A percentile compares a stretch with the other conserved stretches of the same genome.
Evolutionary conservation across 1,139 yeast genomes (phyloP).

Genomic region (Lodderomyces beijingensis): DNA sequence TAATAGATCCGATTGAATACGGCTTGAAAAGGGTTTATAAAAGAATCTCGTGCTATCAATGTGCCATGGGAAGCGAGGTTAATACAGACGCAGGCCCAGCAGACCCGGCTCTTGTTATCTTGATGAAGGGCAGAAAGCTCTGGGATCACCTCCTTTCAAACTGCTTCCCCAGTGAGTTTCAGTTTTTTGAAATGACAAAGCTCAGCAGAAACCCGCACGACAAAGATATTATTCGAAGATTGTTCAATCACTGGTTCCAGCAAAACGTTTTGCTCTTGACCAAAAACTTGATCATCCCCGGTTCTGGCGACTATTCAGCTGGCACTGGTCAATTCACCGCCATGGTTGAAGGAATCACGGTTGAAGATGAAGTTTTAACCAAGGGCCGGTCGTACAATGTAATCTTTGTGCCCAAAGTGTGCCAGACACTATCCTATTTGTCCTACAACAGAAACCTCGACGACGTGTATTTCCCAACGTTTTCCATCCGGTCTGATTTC

Average conservation of each 20-base stretch:
- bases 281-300: constrained; percentile 10
- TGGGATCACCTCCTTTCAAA: constrained; percentile 14
- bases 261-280: constrained; percentile 13
- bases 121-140: constrained; percentile 17
- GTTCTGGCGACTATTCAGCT: constrained; percentile 6
- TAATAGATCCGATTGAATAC: constrained; percentile 15
- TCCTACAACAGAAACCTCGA: constrained; percentile 8
- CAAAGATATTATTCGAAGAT: constrained; percentile 6
- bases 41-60: constrained; percentile 14
- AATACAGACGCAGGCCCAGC: neutral
- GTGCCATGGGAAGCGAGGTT: constrained; percentile 11
- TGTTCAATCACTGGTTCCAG: constrained; percentile 16
- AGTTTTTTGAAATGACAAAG: constrained; percentile 11
- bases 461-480: constrained; percentile 16
- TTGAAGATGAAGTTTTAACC: constrained; percentile 10
- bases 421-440: constrained; percentile 5
- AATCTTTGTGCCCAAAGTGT: constrained; percentile 16
- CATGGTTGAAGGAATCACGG: constrained; percentile 9
- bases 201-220: constrained; percentile 4
- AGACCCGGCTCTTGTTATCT: constrained; percentile 10
- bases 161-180: constrained; percentile 14
- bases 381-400: constrained; percentile 10
- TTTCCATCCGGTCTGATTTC: constrained; percentile 7
- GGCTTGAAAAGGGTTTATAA: constrained; percentile 12
- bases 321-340: constrained; percentile 15